Conservation (phyloP, 2,329 filamentous ascomycete genomes). For the Ophiostoma piceae region DNA sequence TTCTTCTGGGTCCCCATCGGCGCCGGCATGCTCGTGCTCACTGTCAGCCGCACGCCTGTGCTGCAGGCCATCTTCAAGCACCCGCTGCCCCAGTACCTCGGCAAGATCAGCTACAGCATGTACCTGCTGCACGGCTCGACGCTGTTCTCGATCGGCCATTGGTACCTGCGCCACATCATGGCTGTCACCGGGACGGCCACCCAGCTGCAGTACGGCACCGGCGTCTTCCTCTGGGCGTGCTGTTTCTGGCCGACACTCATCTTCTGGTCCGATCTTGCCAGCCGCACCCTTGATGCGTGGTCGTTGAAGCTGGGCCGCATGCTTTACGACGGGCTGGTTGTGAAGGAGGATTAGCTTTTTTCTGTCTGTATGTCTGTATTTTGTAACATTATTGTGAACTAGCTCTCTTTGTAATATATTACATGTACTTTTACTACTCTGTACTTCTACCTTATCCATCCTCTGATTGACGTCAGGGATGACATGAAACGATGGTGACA, state of each 20-base stretch:
- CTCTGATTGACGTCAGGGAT: neutral
- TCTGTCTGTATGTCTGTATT: neutral
- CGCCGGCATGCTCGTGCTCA: slow-evolving; percentile 30
- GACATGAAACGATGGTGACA: neutral
- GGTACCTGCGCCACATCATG: slow-evolving; percentile 13
- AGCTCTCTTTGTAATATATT: neutral
- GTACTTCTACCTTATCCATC: no score
- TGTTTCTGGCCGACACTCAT: slow-evolving; percentile 48
- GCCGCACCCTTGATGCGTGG: slow-evolving; percentile 51
- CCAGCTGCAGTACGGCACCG: slow-evolving; percentile 39
- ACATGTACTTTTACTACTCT: neutral
- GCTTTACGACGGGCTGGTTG: slow-evolving; percentile 39
- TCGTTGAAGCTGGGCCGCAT: slow-evolving; percentile 52
- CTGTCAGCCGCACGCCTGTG: slow-evolving; percentile 28
- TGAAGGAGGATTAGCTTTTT: neutral
- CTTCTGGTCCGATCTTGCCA: slow-evolving; percentile 53
- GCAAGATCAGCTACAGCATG: slow-evolving; percentile 55
- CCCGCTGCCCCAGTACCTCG: slow-evolving; percentile 44
- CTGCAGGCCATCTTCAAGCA: slow-evolving; percentile 33
- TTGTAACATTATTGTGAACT: neutral
- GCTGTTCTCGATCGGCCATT: slow-evolving; percentile 48
- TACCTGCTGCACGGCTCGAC: slow-evolving; percentile 58
- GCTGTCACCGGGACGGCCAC: slow-evolving; percentile 44
- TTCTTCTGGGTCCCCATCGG: slow-evolving; percentile 31
- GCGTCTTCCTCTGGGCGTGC: slow-evolving; percentile 43